These are phyloP conservation scores for Nidularia sp. DNA, from an alignment of 768 basidiomycete species.

Conservation along the genomic window DNA sequence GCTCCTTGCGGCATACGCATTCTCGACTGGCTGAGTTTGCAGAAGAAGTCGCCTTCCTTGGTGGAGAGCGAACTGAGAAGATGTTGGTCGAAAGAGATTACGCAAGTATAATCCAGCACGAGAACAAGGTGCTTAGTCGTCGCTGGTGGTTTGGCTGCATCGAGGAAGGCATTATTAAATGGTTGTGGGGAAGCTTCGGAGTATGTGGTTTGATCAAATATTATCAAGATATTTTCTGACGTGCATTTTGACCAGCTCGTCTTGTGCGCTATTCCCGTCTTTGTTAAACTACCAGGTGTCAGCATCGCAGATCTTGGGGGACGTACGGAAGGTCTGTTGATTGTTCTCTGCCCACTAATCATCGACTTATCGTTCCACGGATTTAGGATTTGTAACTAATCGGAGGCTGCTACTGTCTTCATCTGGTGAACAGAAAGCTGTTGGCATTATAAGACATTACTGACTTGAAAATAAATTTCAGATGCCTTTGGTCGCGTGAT, in stretches of 20 bases:
- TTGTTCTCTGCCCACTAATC: neutral
- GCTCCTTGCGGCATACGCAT: constrained; percentile 87
- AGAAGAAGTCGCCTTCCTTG: constrained; percentile 86
- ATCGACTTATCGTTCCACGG: neutral
- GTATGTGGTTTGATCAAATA: constrained; percentile 36
- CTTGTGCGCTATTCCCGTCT: constrained; percentile 91
- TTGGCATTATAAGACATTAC: no score
- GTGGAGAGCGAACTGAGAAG: constrained; percentile 88
- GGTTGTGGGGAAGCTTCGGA: constrained; percentile 94
- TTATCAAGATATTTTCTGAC: no score
- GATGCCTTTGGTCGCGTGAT: constrained; percentile 95
- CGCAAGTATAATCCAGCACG: constrained; percentile 78
- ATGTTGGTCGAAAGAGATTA: constrained; percentile 88
- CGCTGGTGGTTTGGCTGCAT: constrained; percentile 88
- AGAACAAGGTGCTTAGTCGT: constrained; percentile 72
- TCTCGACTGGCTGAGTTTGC: constrained; percentile 86
- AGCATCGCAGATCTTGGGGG: constrained; percentile 68
- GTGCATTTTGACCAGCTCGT: constrained; percentile 45
- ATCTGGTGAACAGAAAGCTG: constrained; percentile 42
- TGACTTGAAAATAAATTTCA: constrained; percentile 9
- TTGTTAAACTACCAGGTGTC: constrained; percentile 79
- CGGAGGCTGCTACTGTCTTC: constrained; percentile 83
- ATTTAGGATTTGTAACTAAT: constrained; percentile 92
- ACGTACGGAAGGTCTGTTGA: constrained; percentile 75
- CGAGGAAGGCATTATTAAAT: constrained; percentile 96